phyloP scores from a whole-genome alignment of 768 basidiomycete genomes.

The Auricularia heimuer region DNA sequence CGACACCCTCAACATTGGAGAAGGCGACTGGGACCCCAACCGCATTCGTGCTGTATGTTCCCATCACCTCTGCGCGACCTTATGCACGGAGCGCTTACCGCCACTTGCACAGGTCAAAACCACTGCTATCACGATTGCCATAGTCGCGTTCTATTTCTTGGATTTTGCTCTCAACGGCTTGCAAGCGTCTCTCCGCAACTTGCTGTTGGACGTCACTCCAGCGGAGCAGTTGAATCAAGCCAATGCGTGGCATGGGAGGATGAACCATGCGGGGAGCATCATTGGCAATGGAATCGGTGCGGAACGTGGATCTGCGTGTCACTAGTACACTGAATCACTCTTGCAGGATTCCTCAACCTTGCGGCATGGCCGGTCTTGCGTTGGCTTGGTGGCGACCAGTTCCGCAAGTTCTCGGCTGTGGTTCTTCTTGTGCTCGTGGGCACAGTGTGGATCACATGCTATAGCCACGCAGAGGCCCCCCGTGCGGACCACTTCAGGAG shows the following conservation, averaged over 20 bases:
- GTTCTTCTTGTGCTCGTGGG: conserved; percentile 66
- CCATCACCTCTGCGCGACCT: neutral
- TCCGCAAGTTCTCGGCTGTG: conserved; percentile 90
- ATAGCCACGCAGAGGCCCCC: conserved; percentile 53
- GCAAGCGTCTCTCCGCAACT: conserved; percentile 85
- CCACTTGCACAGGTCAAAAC: conserved; percentile 40
- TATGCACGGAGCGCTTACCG: neutral
- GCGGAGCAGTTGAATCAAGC: conserved; percentile 83
- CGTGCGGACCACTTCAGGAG: neutral
- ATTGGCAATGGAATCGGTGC: conserved; percentile 85
- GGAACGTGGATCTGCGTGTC: conserved; percentile 12
- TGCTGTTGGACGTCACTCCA: conserved; percentile 87
- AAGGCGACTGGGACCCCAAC: conserved; percentile 81
- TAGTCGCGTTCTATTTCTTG: conserved; percentile 83
- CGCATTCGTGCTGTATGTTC: conserved; percentile 46
- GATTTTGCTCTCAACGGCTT: conserved; percentile 97
- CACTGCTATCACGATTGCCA: conserved; percentile 74
- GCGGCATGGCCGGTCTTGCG: conserved; percentile 65
- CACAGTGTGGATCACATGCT: conserved; percentile 86
- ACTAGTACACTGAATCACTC: neutral
- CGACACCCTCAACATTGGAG: conserved; percentile 62
- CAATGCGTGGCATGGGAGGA: conserved; percentile 96
- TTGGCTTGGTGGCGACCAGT: conserved; percentile 83
- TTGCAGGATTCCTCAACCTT: conserved; percentile 78
- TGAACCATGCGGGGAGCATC: conserved; percentile 96